Conservation (phyloP, 2,329 filamentous ascomycete species). For the Setomelanomma holmii region DNA sequence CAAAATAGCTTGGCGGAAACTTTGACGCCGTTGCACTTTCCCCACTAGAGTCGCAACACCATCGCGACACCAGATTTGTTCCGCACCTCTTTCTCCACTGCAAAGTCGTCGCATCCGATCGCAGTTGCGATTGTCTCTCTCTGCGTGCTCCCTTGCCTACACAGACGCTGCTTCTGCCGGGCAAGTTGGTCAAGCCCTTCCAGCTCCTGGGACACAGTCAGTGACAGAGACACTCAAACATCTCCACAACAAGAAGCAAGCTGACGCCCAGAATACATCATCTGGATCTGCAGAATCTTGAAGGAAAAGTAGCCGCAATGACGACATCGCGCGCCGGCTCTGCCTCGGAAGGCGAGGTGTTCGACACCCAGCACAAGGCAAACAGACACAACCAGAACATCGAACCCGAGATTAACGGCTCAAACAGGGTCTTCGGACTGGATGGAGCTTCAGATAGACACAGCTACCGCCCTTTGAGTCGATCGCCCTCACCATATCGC, state of each 20-base stretch:
- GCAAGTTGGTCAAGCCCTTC: slow-evolving; percentile 31
- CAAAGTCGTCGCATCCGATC: slow-evolving; percentile 2
- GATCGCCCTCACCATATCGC: slow-evolving; percentile 42
- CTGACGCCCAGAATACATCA: slow-evolving; percentile 35
- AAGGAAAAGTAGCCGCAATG: slow-evolving; percentile 13
- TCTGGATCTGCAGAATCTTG: slow-evolving; percentile 15
- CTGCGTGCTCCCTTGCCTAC: slow-evolving; percentile 36
- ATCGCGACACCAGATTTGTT: slow-evolving; percentile 11
- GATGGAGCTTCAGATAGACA: slow-evolving; percentile 35
- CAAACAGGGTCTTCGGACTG: slow-evolving; percentile 38
- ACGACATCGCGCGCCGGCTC: slow-evolving; percentile 39
- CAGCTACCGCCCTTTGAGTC: slow-evolving; percentile 31
- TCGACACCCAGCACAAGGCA: slow-evolving; percentile 42
- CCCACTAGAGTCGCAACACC: slow-evolving; percentile 6
- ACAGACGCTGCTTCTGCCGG: slow-evolving; percentile 23
- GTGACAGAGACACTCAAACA: slow-evolving; percentile 43
- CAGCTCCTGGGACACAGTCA: slow-evolving; percentile 44
- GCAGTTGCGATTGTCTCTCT: slow-evolving; percentile 33
- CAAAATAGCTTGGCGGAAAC: slow-evolving; percentile 2
- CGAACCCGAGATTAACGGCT: slow-evolving; percentile 45
- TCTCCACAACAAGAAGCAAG: slow-evolving; percentile 34
- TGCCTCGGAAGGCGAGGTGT: slow-evolving; percentile 40
- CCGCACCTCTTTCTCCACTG: slow-evolving; percentile 14
- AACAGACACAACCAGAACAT: slow-evolving; percentile 37
- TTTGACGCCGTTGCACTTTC: slow-evolving; percentile 4